Evolutionary conservation across 2,329 filamentous ascomycete genomes (phyloP), one percentile per base, ranked within the genome.

Genomic region (Colletotrichum cordylinicola): DNA sequence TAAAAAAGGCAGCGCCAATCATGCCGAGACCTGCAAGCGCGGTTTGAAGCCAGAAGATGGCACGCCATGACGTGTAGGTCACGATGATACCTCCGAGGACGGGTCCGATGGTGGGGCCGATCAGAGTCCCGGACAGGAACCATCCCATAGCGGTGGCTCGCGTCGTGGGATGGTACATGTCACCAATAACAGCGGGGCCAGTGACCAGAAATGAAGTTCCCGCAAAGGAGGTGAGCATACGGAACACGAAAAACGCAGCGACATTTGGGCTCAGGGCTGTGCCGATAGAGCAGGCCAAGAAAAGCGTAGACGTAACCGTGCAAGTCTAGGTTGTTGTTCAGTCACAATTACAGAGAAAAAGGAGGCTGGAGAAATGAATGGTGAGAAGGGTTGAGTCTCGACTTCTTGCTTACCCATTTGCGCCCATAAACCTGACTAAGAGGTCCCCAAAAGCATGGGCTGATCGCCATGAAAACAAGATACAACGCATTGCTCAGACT

Each of bases 51-150:
- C 92, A 94, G 84, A 94, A 94, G 76, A 95, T 93, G 62, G 90
- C 90, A 35, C 93, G 87, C 93, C 93, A 95, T 24, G 87, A 89
- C 8, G 87, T 85, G 83, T 90, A 94, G 0, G 92, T 94, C 37
- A 94, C 92, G 67, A 95, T 93, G 35, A 94, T 91, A 35, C 93
- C 93, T 75, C 93, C 90, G n/a, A 94, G 86, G 78, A 94, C 92
- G 1, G 89, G 88, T 2, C 93, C 92, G 73, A 92, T 84, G 3
- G 90, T 91, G 6, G 93, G 93, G 0, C 93, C 93, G 66, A 94
- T 90, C 2, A 94, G 86, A 1, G 92, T 93, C 0, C 93, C 93
- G 0, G 87, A 89, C 29, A 94, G 82, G 80, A 94, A 93, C 91
- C 91, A 94, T 4, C 91, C 89, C 71, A 94, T 86, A 2, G 92